Percentiles rank a stretch among this genome's conserved stretches.
These are phyloP conservation scores for Sarcodon sp. DNA, from an alignment of 768 basidiomycete genomes.

Conservation along the genomic window DNA sequence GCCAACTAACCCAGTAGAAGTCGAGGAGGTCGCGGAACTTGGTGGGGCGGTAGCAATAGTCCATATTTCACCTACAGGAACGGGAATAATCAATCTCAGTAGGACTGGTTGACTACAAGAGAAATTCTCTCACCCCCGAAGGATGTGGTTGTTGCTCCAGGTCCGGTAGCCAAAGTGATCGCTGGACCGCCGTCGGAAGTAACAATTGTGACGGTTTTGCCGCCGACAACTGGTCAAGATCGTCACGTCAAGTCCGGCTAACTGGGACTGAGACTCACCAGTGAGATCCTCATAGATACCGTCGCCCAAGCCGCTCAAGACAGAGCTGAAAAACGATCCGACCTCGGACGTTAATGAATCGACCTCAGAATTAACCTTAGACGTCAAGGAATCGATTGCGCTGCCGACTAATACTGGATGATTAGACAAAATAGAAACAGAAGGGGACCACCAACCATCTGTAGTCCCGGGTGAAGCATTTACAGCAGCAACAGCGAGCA, in stretches of 20 bases:
- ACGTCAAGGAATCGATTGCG: constrained; percentile 24
- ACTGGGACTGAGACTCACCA: neutral
- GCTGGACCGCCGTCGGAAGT: constrained; percentile 46
- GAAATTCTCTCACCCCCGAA: constrained; percentile 24
- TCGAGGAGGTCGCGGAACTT: constrained; percentile 15
- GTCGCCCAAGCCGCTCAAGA: neutral
- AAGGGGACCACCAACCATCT: constrained; percentile 22
- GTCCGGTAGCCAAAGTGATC: constrained; percentile 40
- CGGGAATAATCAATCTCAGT: too few relatives aligned
- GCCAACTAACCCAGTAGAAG: constrained; percentile 3
- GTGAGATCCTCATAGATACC: neutral
- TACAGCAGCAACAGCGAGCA: constrained; percentile 6
- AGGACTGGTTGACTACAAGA: too few relatives aligned
- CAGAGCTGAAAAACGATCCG: neutral
- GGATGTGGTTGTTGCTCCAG: constrained; percentile 28
- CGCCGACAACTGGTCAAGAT: constrained; percentile 33
- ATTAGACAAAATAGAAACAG: too few relatives aligned
- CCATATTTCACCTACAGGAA: constrained; percentile 16
- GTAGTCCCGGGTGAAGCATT: constrained; percentile 10
- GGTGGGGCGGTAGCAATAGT: constrained; percentile 31
- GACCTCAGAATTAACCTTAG: constrained; percentile 16
- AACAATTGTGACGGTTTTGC: constrained; percentile 36
- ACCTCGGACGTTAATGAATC: neutral
- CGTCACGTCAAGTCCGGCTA: neutral
- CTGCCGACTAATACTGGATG: constrained; percentile 16